Conservation (phyloP, 306 rosid genomes). For the Morella rubra region DNA sequence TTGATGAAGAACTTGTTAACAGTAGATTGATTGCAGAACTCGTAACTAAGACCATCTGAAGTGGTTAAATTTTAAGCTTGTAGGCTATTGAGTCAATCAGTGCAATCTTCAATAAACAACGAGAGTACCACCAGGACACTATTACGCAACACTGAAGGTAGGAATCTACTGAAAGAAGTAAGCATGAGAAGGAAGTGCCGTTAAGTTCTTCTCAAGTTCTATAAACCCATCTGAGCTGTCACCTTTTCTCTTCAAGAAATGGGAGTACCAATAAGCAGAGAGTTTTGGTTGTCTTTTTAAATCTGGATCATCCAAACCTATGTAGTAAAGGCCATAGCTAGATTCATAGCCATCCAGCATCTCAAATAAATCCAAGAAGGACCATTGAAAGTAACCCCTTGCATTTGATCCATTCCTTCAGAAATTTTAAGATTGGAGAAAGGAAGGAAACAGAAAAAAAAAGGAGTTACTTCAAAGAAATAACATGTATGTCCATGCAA, state of each 20-base stretch:
- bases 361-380: conserved; percentile 42
- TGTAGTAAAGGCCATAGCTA: conserved; percentile 39
- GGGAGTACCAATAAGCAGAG: conserved; percentile 43
- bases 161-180: background rate
- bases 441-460: background rate
- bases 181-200: background rate
- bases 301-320: conserved; percentile 41
- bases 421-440: background rate
- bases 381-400: conserved; percentile 47
- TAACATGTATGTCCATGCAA: background rate
- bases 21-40: no score
- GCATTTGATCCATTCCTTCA: conserved; percentile 43
- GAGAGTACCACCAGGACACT: no score
- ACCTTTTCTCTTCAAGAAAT: conserved; percentile 27
- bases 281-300: conserved; percentile 47
- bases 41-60: no score
- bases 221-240: conserved; percentile 17
- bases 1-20: no score
- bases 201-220: conserved; percentile 15
- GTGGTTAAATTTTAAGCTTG: no score
- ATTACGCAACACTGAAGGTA: background rate
- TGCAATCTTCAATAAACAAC: no score
- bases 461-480: background rate
- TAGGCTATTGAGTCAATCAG: no score
- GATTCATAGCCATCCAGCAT: conserved; percentile 30